Evolutionary conservation across 1,139 yeast species (phyloP), one percentile per base, ranked within the genome.

Genomic region (Scheffersomyces insectosa): DNA sequence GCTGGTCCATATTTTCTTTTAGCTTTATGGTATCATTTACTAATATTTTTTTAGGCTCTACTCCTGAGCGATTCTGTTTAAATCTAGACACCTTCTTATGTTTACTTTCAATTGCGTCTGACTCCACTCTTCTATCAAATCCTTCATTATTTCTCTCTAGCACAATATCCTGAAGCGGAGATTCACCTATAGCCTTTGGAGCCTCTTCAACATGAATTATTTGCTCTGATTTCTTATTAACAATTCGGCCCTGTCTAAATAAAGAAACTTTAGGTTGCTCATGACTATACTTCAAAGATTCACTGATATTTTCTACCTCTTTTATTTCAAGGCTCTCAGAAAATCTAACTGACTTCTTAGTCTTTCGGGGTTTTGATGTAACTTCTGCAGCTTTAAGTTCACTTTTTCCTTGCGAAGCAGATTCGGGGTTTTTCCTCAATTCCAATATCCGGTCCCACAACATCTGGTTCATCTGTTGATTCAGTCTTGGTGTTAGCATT

Each of bases 221-320:
- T 6, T 6, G 25, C 25, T 6, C 25, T 20, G 25, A 20, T 31
- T 37, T 30, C 28, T 37, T 27, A 3, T 10, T 10, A 3, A 40
- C 40, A 27, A 44, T 38, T 36, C 54, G 46, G 14, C 47, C 51
- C 42, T 64, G 68, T 42, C 56, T 66, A 49, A 67, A 68, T 39
- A 57, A 50, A 8, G 71, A 58, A 33, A 36, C 29, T 48, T 54
- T 43, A 40, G 60, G 36, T 38, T 48, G 39, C 16, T 52, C 55
- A 28, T 53, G 50, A 11, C 72, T 66, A 4, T 59, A 55, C 50
- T 66, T 73, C 28, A 79, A 63, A 38, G 75, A 76, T 28, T 72
- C 75, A 57, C 83, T 80, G 12, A 82, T 67, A 54, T 77, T 79
- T 40, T 80, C 85, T 25, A 83, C 72, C 51, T 81, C 83, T 43